Percentiles rank a stretch among this genome's conserved stretches.
These are phyloP conservation scores for Bretschneidera sinensis DNA, from an alignment of 345 rosid species.

Conservation along the genomic window DNA sequence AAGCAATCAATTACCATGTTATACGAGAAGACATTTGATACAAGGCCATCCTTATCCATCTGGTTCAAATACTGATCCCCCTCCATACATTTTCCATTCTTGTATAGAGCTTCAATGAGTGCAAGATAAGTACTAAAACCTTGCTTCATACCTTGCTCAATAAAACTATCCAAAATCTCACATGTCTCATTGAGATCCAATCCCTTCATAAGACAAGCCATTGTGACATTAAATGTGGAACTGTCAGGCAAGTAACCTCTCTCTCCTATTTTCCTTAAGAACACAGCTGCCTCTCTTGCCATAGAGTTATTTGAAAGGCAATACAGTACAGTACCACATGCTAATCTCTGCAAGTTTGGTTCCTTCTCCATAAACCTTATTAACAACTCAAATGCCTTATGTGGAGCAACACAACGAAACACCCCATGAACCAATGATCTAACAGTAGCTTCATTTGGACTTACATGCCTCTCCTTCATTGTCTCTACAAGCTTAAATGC, in stretches of 20 bases:
- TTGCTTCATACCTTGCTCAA: slow-evolving; percentile 49
- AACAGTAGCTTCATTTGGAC: slow-evolving; percentile 73
- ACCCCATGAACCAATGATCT: slow-evolving; percentile 76
- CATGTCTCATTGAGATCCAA: slow-evolving; percentile 54
- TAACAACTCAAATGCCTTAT: slow-evolving; percentile 52
- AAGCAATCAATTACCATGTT: slow-evolving; percentile 76
- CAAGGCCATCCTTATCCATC: slow-evolving; percentile 44
- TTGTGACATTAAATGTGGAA: slow-evolving; percentile 48
- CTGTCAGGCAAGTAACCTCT: slow-evolving; percentile 56
- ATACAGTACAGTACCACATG: slow-evolving; percentile 51
- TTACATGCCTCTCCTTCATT: slow-evolving; percentile 54
- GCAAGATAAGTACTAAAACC: slow-evolving; percentile 52
- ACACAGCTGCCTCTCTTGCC: slow-evolving; percentile 67
- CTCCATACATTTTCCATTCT: slow-evolving; percentile 36
- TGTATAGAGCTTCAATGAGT: slow-evolving; percentile 58
- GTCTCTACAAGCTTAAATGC: slow-evolving; percentile 50
- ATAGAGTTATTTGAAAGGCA: slow-evolving; percentile 59
- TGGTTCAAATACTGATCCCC: slow-evolving; percentile 46
- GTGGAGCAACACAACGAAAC: slow-evolving; percentile 45
- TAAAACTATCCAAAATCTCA: slow-evolving; percentile 49
- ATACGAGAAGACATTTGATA: slow-evolving; percentile 52
- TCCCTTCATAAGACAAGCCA: slow-evolving; percentile 59
- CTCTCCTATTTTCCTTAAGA: slow-evolving; percentile 44
- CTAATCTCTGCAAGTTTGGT: slow-evolving; percentile 42
- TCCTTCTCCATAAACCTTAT: slow-evolving; percentile 48